A percentile compares a stretch with the other conserved stretches of the same genome.
These are phyloP conservation scores for Talaromyces sp. DNA, from an alignment of 2,329 filamentous ascomycete genomes.

Conservation along the genomic window DNA sequence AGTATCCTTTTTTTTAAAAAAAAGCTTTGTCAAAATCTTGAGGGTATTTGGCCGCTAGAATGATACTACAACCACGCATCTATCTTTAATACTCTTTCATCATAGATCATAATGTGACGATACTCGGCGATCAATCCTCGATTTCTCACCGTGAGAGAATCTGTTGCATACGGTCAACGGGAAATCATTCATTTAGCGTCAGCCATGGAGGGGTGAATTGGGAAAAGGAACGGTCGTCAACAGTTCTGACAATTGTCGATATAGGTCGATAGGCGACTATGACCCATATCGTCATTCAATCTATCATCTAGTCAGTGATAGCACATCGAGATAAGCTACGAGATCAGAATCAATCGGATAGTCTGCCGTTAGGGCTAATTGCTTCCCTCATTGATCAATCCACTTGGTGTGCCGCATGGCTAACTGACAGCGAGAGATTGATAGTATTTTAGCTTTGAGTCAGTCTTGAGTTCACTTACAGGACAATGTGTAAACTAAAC, in stretches of 20 bases:
- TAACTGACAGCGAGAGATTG: neutral
- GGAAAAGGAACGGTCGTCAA: too few species aligned
- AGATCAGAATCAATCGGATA: neutral
- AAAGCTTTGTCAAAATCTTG: too few species aligned
- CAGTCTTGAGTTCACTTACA: neutral
- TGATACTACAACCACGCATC: conserved; percentile 88
- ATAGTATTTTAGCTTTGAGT: neutral
- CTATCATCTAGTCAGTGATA: neutral
- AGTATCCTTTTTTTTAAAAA: too few species aligned
- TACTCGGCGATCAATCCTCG: conserved; percentile 81
- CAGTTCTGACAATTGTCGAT: too few species aligned
- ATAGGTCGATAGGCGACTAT: neutral
- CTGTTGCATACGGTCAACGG: conserved; percentile 42
- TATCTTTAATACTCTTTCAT: conserved; percentile 77
- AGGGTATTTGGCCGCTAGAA: conserved; percentile 74
- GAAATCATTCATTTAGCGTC: neutral
- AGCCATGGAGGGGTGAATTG: conserved; percentile 10
- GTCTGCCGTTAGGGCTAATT: neutral
- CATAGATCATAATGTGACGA: conserved; percentile 72
- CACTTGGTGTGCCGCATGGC: neutral
- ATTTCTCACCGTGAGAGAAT: conserved; percentile 63
- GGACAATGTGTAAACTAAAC: neutral
- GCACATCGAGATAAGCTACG: neutral
- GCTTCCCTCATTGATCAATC: neutral
- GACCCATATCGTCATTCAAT: neutral